These are phyloP conservation scores for Trichoderma sp. DNA, from an alignment of 2,329 filamentous ascomycete species.

Conservation along the genomic window DNA sequence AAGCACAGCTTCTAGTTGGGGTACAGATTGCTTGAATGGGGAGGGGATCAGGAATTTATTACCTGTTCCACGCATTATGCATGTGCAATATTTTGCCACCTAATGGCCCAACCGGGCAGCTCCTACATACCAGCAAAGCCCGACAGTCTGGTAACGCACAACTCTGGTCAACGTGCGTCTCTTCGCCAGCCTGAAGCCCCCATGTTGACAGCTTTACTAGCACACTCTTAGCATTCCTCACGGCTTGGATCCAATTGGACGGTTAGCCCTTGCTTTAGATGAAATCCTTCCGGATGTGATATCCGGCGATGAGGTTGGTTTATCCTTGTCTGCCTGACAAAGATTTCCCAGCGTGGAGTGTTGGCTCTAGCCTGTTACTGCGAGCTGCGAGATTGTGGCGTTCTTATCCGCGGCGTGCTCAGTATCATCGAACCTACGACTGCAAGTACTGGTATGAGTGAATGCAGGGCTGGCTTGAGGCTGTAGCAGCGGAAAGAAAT, in stretches of 20 bases:
- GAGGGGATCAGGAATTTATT: background rate
- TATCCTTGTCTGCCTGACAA: background rate
- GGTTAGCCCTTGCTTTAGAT: background rate
- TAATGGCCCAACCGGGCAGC: background rate
- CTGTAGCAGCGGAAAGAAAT: background rate
- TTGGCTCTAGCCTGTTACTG: background rate
- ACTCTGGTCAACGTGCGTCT: background rate
- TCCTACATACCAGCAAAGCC: background rate
- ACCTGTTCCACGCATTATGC: background rate
- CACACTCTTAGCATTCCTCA: background rate
- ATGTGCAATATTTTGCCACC: background rate
- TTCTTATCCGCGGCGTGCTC: background rate
- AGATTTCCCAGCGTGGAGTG: background rate
- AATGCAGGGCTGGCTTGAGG: background rate
- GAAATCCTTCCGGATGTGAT: slow-evolving; percentile 4
- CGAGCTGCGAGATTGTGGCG: slow-evolving; percentile 6
- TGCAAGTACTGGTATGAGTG: background rate
- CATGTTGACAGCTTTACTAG: background rate
- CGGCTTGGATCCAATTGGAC: slow-evolving; percentile 14
- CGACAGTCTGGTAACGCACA: slow-evolving; percentile 11
- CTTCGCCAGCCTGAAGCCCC: background rate
- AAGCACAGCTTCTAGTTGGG: background rate
- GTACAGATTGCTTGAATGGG: background rate
- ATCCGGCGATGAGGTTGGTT: background rate
- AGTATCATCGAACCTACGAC: background rate